Evolutionary conservation across 495 filamentous ascomycete genomes (phyloP), one percentile per base, ranked within the genome.

Genomic region (Thermothielavioides terrestris): DNA sequence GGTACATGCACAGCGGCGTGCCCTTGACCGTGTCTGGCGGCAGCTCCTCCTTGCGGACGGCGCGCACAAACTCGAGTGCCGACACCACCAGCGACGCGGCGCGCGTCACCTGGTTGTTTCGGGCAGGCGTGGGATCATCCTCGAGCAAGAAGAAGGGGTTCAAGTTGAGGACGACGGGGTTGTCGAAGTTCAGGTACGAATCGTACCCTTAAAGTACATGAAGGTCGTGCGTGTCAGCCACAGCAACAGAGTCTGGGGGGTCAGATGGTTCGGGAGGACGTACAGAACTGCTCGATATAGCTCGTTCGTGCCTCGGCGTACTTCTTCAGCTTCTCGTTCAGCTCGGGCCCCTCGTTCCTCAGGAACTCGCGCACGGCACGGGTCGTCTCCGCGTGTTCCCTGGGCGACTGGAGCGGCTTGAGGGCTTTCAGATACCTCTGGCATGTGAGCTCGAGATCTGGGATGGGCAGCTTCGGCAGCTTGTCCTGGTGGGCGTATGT

Each of bases 281-380:
- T 80, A 97, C 91, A 98, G 56, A 98, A 98, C 63, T 98, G 92
- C 63, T 98, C 92, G 53, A 98, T 97, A 62, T 94, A 98, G 65
- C 94, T 98, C 9, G 88, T 88, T 68, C 89, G 89, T 20, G 84
- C 89, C 5, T 77, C 78, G n/a, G 94, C 89, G 76, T 98, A 98
- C 65, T 85, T 85, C 75, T 88, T 92, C 42, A 98, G 68, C 66
- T 81, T 85, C 56, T 91, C 87, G 59, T 98, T 89, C 46, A 98
- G 71, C 35, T 84, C 79, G 0, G 84, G 87, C 0, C 92, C 92
- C 58, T 96, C 92, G 7, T 75, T 72, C 63, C 78, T 86, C 36
- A 95, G 65, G 55, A 98, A 98, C 32, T 96, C 94, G 17, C 82
- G 69, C 0, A 94, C 85, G 9, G 91, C 88, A 42, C 80, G 75